Conservation (phyloP, 495 filamentous ascomycete species). For the Penicillium taxi region DNA sequence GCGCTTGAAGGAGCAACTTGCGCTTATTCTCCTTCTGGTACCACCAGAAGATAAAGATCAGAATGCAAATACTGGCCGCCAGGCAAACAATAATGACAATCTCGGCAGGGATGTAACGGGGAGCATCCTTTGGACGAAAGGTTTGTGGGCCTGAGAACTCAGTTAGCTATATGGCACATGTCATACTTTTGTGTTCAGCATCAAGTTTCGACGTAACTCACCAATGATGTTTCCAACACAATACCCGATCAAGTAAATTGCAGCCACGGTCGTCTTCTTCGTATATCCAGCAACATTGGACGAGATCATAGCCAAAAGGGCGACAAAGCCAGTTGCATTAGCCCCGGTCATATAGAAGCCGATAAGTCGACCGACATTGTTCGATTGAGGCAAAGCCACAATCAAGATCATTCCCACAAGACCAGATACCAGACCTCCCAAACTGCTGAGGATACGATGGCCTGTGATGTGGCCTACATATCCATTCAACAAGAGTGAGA, state of each 20-base stretch:
- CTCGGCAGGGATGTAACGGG: constrained; percentile 59
- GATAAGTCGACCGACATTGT: constrained; percentile 50
- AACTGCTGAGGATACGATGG: constrained; percentile 46
- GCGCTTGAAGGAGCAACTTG: constrained; percentile 47
- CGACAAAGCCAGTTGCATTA: constrained; percentile 43
- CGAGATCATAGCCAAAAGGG: constrained; percentile 46
- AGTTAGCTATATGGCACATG: too few relatives aligned
- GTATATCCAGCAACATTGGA: constrained; percentile 67
- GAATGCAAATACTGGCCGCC: constrained; percentile 42
- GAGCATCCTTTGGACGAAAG: constrained; percentile 51
- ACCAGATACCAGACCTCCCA: constrained; percentile 28
- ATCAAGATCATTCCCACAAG: constrained; percentile 56
- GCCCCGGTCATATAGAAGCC: constrained; percentile 60
- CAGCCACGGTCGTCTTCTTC: constrained; percentile 67
- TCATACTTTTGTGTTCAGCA: too few relatives aligned
- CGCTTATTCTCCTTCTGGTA: constrained; percentile 52
- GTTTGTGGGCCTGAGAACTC: constrained; percentile 41
- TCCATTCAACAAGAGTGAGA: constrained; percentile 51
- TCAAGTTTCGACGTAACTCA: constrained; percentile 8
- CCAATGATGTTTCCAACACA: constrained; percentile 45
- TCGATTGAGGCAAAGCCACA: constrained; percentile 52
- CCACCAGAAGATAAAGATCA: constrained; percentile 57
- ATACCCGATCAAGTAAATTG: constrained; percentile 61
- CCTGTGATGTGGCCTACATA: constrained; percentile 51
- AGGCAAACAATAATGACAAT: constrained; percentile 53